Evolutionary conservation across 83 land plant species (phyloP), one percentile per base, ranked within the genome.

Genomic region (Picea mariana): DNA sequence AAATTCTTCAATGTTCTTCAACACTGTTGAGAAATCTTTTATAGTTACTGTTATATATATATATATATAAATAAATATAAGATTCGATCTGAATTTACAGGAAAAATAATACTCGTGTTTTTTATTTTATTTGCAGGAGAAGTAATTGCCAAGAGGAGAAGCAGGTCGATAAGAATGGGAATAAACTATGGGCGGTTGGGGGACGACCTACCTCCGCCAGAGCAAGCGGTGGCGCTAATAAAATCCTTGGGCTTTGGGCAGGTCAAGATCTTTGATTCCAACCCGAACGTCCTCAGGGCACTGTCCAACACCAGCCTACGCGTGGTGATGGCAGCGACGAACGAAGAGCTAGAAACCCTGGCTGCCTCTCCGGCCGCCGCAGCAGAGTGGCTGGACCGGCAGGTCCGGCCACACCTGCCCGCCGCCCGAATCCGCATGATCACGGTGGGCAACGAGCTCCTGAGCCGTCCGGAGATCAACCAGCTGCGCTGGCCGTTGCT

Each of bases 361-460:
- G 82, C 75, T 2, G 18, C 67, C 24, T 85, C 83, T 61, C 55
- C 89, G 13, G n/a, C 86, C 31, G 79, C 40, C 59, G 93, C 95
- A n/a, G 85, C 84, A 12, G 44, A 47, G 9, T 93, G 96, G 96
- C 81, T 93, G 0, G 77, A 85, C 49, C 44, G 77, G 24, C 83
- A 89, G 61, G 89, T 93, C 60, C 18, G 87, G 0, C 75, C 85
- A 9, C 80, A 65, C 59, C 84, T 64, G 61, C 92, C 92, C 4
- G 23, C 85, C 3, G 80, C 84, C 1, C 80, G 82, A 23, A 86
- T 91, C 86, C 85, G 88, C 71, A 71, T 89, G 79, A 82, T 93
- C 65, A 80, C 90, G 26, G 88, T 91, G 24, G 94, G 88, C 27
- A 69, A 80, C 67, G 84, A 77, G 73, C 44, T 87, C 20, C 78